A percentile compares a stretch with the other conserved stretches of the same genome.
These are phyloP conservation scores for Puccinia polysora DNA, from an alignment of 1,284 basidiomycete species.

Conservation along the genomic window DNA sequence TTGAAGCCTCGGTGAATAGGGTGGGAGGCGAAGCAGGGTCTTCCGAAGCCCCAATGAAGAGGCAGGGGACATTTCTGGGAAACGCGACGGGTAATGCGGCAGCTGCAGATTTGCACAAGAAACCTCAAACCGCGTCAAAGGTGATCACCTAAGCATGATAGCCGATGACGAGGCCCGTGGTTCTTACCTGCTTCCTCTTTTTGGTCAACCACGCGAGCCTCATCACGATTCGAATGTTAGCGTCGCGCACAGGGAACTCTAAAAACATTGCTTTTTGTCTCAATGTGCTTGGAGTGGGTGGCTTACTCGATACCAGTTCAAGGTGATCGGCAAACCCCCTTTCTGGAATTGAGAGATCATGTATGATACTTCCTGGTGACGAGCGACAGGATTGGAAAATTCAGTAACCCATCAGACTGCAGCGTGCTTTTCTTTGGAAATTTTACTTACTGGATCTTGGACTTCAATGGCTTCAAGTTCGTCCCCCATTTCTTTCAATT, in stretches of 20 bases:
- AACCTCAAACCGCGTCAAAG: background rate
- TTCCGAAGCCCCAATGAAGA: slow-evolving; percentile 10
- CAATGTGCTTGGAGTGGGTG: background rate
- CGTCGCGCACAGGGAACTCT: background rate
- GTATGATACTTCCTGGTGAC: slow-evolving; percentile 23
- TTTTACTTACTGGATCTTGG: slow-evolving; percentile 8
- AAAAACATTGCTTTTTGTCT: background rate
- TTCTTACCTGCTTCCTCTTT: background rate
- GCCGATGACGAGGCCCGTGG: background rate
- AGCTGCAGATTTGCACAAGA: background rate
- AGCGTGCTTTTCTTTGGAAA: background rate
- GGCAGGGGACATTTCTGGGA: slow-evolving; percentile 26
- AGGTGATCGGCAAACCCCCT: slow-evolving; percentile 4
- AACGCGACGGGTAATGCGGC: background rate
- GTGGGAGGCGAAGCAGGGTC: slow-evolving; percentile 24
- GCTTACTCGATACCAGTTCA: slow-evolving; percentile 25
- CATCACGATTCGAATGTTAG: background rate
- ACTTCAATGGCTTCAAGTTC: slow-evolving; percentile 14
- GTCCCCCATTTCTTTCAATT: slow-evolving; percentile 2
- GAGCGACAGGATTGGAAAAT: background rate
- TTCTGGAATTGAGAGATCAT: slow-evolving; percentile 6
- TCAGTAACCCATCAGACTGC: background rate
- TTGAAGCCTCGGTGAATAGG: background rate
- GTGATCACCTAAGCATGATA: background rate
- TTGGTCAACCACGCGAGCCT: slow-evolving; percentile 18